Base-by-base conservation (phyloP, 2,329 filamentous ascomycete genomes). In the Rachicladosporium sp. region DNA sequence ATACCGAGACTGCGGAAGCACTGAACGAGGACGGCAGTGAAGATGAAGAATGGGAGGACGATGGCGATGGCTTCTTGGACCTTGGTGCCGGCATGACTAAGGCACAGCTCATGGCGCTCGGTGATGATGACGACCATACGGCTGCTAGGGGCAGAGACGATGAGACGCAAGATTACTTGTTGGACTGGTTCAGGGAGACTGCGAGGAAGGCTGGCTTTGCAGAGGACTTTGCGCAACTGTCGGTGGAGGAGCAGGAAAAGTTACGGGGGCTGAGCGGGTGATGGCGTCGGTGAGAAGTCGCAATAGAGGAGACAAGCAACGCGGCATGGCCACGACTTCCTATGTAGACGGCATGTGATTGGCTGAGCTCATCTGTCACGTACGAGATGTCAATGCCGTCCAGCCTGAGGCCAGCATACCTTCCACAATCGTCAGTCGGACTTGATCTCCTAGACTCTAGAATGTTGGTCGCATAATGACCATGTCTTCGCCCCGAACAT, bases 141-240 rank as follows among this genome's bases (percentile, higher is more conserved):
- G 62, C 61, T 40, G 55, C 63, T 55, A 76, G 87, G 38, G 76
- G 81, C 54, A 75, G 80, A 29, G 89, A 96, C 56, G 86, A 95
- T 55, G 87, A 94, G 68, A 94, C 88, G 6, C 85, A 93, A 58
- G 75, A 73, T 3, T 94, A 86, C 59, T 67, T 96, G 35, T 71
- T 77, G 1, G 77, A 88, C 10, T 95, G 93, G 65, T 95, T 95
- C 64, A 67, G 64, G 33, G 62, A 66, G 32, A 67, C 69, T 33
- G 70, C 67, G 10, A 57, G 62, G n/a, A 71, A 70, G 47, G 61
- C 66, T 2, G 71, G 64, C 9, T 79, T 79, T 52, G 63, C 63
- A 21, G 68, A 70, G 36, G 56, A 75, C 15, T 80, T 74, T 56
- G 60, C 56, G 10, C 60, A 65, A n/a, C 51, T 80, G 48, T 75